phyloP scores from a whole-genome alignment of 1,139 yeast species.

The Eremothecium coryli region DNA sequence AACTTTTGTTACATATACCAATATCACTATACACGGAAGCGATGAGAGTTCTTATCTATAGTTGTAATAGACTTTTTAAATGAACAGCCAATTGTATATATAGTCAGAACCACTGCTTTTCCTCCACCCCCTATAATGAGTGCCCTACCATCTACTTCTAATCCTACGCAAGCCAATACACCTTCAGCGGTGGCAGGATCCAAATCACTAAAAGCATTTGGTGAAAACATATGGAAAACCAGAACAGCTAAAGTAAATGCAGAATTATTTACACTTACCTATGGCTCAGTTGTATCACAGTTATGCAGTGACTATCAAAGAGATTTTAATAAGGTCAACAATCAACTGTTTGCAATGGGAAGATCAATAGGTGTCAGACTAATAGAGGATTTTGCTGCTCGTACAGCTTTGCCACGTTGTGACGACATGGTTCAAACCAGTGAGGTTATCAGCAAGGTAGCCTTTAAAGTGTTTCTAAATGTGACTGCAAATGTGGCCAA shows the following conservation, averaged over 20 bases:
- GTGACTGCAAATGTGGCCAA: slow-evolving; percentile 66
- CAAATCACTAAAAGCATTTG: slow-evolving; percentile 39
- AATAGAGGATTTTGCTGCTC: slow-evolving; percentile 87
- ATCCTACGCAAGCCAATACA: neutral
- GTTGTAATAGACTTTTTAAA: neutral
- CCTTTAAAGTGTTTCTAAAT: slow-evolving; percentile 82
- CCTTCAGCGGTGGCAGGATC: slow-evolving; percentile 2
- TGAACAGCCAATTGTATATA: neutral
- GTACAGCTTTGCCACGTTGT: slow-evolving; percentile 78
- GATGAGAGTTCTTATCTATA: neutral
- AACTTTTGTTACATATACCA: neutral
- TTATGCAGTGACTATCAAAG: slow-evolving; percentile 73
- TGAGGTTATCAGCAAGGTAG: slow-evolving; percentile 75
- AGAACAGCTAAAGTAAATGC: slow-evolving; percentile 84
- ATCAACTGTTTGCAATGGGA: slow-evolving; percentile 86
- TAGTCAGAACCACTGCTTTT: too few species aligned
- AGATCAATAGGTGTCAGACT: slow-evolving; percentile 85
- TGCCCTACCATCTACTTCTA: slow-evolving; percentile 1
- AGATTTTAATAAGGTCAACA: slow-evolving; percentile 71
- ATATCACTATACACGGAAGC: neutral
- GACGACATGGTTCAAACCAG: slow-evolving; percentile 75
- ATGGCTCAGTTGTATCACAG: slow-evolving; percentile 93
- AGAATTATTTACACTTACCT: slow-evolving; percentile 83
- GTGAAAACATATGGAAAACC: slow-evolving; percentile 91
- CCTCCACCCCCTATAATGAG: too few species aligned